Percentiles rank a stretch among this genome's conserved stretches.
These are phyloP conservation scores for Plantago major DNA, from an alignment of 257 asterid genomes.

Conservation along the genomic window DNA sequence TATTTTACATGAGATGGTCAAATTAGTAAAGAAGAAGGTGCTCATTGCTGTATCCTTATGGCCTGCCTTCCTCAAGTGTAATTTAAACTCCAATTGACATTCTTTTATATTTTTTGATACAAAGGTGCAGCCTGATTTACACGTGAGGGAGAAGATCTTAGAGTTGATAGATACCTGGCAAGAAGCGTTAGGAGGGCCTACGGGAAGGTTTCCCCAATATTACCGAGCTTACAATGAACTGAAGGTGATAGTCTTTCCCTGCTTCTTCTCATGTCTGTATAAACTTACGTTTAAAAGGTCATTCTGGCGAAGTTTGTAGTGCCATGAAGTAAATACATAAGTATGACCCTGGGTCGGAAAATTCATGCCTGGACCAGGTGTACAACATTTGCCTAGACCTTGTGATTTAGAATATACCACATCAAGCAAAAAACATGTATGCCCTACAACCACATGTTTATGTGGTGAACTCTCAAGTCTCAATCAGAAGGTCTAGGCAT, in stretches of 20 bases:
- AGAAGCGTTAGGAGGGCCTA: constrained; percentile 86
- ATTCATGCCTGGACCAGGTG: too few species aligned
- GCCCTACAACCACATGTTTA: too few species aligned
- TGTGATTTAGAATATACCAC: too few species aligned
- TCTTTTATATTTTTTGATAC: constrained; percentile 12
- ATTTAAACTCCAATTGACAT: constrained; percentile 5
- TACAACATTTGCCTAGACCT: too few species aligned
- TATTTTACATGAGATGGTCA: constrained; percentile 88
- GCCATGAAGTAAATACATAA: too few species aligned
- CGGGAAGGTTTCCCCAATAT: constrained; percentile 87
- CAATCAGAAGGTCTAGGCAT: too few species aligned
- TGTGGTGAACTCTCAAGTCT: too few species aligned
- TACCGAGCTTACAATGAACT: constrained; percentile 87
- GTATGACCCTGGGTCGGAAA: too few species aligned
- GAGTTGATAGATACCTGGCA: constrained; percentile 89
- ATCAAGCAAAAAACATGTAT: too few species aligned
- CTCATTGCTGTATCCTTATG: not conserved
- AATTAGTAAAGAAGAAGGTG: constrained; percentile 93
- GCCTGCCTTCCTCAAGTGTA: constrained; percentile 8
- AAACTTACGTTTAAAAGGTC: not conserved
- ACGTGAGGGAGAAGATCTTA: constrained; percentile 93
- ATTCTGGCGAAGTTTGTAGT: too few species aligned
- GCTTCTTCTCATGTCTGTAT: not conserved
- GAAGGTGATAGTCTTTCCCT: constrained; percentile 41
- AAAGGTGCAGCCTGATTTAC: constrained; percentile 78